These are phyloP conservation scores for Melanomma pulvis-pyrius DNA, from an alignment of 495 filamentous ascomycete genomes.

Conservation along the genomic window DNA sequence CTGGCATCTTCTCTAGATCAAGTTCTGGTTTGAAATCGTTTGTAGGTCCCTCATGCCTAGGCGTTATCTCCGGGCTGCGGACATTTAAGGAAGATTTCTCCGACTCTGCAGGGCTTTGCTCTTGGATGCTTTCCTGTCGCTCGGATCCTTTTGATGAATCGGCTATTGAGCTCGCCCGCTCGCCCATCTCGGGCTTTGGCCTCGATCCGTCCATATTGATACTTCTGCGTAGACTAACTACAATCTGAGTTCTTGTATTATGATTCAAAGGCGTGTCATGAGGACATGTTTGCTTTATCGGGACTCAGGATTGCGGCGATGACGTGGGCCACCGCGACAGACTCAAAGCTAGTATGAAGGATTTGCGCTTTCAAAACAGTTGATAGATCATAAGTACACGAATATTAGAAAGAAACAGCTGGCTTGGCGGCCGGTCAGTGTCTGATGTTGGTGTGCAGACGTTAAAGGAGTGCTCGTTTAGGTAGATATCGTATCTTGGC, in stretches of 20 bases:
- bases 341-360: neutral
- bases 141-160: constrained; percentile 1
- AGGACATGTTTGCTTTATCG: constrained; percentile 2
- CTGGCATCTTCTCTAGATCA: constrained; percentile 28
- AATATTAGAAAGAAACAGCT: neutral
- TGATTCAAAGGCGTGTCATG: neutral
- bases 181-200: constrained; percentile 1
- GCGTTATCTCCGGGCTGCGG: neutral
- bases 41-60: constrained; percentile 16
- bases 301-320: constrained; percentile 1
- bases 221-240: neutral
- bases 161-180: constrained; percentile 15
- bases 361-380: neutral
- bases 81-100: constrained; percentile 14
- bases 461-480: neutral
- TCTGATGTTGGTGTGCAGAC: neutral
- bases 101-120: neutral
- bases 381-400: neutral
- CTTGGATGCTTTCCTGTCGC: constrained; percentile 14
- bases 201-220: constrained; percentile 17
- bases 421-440: neutral
- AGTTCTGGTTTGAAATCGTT: constrained; percentile 30
- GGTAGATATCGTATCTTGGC: neutral
- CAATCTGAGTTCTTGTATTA: neutral
- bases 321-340: neutral